Evolutionary conservation across 75 land plant genomes (phyloP), one percentile per base, ranked within the genome.

Genomic region (Adiantum capillusveneris): DNA sequence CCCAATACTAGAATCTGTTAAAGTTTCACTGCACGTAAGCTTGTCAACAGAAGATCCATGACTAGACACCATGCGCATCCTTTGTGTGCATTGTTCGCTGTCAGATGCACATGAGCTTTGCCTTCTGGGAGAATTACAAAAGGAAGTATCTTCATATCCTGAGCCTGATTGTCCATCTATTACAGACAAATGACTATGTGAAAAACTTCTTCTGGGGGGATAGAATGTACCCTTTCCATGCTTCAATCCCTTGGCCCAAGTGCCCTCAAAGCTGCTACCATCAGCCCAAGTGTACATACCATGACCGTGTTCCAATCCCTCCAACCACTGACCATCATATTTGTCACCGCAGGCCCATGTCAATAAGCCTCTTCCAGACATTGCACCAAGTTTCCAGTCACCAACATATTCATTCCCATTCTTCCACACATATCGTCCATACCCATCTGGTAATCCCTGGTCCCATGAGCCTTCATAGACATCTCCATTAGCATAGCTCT

Each of bases 181-280:
- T 3, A 5, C 37, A 34, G 37, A 34, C 3, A 9, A 3, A 34
- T 34, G 9, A 9, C 37, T 9, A 34, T 34, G 9, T 21, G 86
- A 80, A 57, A 67, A 56, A 16, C 18, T 71, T 44, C 76, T 72
- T 11, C 95, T 87, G 3, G 82, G 62, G 6, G 95, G 97, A 36
- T 88, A 85, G 62, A 80, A 88, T 41, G 81, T 49, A 60, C 98
- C 98, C 68, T 93, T 85, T 41, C 96, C 98, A 71, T 89, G 96
- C 74, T 89, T 93, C 55, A 89, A 68, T 18, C 98, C 98, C n/a
- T 78, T 76, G 30, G 87, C 83, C 98, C 98, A 93, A 25, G 87
- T 93, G 1, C 98, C 98, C 34, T 83, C 79, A 62, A 89, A 93
- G 67, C 65, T 74, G 53, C 90, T 81, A 41, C 98, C 85, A 67